Evolutionary conservation across 768 basidiomycete species (phyloP).

Genomic region (Pholiota microspora): DNA sequence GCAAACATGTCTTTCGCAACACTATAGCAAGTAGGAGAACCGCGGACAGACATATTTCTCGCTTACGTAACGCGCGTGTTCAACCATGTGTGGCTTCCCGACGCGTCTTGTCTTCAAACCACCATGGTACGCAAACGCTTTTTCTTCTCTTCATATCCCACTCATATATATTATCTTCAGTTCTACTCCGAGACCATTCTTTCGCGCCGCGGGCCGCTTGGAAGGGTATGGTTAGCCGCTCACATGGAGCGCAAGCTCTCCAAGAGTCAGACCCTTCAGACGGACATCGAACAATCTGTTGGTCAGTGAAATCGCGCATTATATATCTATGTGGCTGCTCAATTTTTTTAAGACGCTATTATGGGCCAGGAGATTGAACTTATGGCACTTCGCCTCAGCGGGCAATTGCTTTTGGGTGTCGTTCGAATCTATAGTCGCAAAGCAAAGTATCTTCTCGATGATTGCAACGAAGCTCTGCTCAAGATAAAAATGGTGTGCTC

Average conservation of each 20-base stretch:
- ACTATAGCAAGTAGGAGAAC: neutral
- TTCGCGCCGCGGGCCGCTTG: constrained; percentile 89
- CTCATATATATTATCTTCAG: constrained; percentile 32
- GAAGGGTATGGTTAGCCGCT: constrained; percentile 98
- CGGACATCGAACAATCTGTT: constrained; percentile 92
- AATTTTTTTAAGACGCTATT: constrained; percentile 65
- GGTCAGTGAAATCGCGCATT: constrained; percentile 37
- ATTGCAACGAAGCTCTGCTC: constrained; percentile 93
- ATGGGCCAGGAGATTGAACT: constrained; percentile 90
- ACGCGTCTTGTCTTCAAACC: constrained; percentile 22
- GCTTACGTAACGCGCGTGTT: constrained; percentile 23
- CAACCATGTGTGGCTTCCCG: constrained; percentile 15
- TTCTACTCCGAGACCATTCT: constrained; percentile 95
- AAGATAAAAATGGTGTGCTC: constrained; percentile 87
- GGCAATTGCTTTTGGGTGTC: constrained; percentile 93
- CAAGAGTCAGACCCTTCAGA: constrained; percentile 91
- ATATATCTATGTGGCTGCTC: neutral
- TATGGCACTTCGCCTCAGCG: constrained; percentile 95
- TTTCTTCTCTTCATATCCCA: neutral
- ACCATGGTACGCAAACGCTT: constrained; percentile 22
- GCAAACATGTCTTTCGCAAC: constrained; percentile 12
- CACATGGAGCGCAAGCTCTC: constrained; percentile 98
- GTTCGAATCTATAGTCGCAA: constrained; percentile 97
- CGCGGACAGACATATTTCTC: neutral
- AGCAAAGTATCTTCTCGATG: constrained; percentile 95